phyloP scores from a whole-genome alignment of 1,284 basidiomycete genomes.

The Agroathelia rolfsii region DNA sequence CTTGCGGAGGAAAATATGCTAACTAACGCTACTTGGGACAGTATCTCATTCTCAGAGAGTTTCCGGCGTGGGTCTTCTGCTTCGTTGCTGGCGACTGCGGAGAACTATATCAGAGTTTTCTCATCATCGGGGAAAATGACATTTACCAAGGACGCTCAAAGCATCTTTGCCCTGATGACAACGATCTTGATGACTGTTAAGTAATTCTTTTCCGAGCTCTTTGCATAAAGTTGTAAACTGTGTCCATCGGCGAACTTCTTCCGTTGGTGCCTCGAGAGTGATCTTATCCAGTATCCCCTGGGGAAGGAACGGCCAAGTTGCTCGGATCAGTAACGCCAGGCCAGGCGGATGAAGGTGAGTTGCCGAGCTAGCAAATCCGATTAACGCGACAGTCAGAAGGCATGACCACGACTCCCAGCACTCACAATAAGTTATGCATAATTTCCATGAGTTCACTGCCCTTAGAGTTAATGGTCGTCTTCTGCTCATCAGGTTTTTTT shows the following conservation, averaged over 20 bases:
- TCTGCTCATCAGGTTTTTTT: no score
- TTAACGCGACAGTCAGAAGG: not conserved
- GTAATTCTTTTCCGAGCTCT: no score
- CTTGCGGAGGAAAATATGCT: no score
- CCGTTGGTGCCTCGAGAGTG: constrained; percentile 17
- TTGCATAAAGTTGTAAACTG: no score
- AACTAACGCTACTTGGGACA: constrained; percentile 18
- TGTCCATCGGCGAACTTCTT: no score
- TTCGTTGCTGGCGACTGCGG: constrained; percentile 16
- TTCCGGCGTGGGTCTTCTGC: constrained; percentile 13
- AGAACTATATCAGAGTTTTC: not conserved
- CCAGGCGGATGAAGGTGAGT: constrained; percentile 13
- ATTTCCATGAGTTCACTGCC: constrained; percentile 15
- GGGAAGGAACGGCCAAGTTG: constrained; percentile 19
- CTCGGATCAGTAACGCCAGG: constrained; percentile 13
- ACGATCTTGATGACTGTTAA: no score
- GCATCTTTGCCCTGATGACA: constrained; percentile 22
- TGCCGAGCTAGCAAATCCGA: constrained; percentile 11
- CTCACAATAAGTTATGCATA: constrained; percentile 23
- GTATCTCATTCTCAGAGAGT: constrained; percentile 20
- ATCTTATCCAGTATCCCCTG: constrained; percentile 13
- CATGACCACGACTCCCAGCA: no score
- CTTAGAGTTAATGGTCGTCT: no score
- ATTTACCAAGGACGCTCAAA: constrained; percentile 20
- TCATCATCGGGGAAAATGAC: not conserved